Evolutionary conservation across 768 basidiomycete species (phyloP).

Genomic region (Roridomyces roridus): DNA sequence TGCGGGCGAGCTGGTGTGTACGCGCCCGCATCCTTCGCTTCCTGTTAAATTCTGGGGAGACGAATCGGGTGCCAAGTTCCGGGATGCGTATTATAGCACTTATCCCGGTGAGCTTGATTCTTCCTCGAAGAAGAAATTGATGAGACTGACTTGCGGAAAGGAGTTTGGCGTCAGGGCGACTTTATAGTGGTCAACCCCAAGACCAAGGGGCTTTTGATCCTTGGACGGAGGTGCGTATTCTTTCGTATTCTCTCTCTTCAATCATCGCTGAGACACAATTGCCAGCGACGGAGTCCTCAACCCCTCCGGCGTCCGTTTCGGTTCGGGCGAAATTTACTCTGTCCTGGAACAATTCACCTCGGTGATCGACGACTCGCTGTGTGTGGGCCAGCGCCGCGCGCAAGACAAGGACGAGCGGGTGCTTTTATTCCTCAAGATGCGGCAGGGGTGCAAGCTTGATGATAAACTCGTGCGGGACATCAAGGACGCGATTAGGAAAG

Average conservation of each 20-base stretch:
- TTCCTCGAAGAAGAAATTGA: too few relatives aligned
- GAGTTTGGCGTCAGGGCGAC: slow-evolving; percentile 74
- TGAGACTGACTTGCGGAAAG: too few relatives aligned
- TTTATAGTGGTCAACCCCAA: slow-evolving; percentile 68
- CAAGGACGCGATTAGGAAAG: slow-evolving; percentile 59
- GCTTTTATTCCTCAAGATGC: slow-evolving; percentile 76
- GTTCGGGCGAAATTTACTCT: slow-evolving; percentile 80
- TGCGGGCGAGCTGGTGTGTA: slow-evolving; percentile 40
- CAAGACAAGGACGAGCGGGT: slow-evolving; percentile 77
- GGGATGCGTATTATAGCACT: slow-evolving; percentile 66
- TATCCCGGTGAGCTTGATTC: slow-evolving; percentile 69
- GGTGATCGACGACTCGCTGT: slow-evolving; percentile 70
- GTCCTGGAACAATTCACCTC: slow-evolving; percentile 64
- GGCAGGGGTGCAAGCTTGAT: slow-evolving; percentile 50
- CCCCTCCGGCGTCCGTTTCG: slow-evolving; percentile 83
- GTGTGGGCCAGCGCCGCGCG: slow-evolving; percentile 71
- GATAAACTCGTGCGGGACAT: slow-evolving; percentile 52
- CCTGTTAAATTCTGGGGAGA: slow-evolving; percentile 77
- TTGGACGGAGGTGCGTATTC: slow-evolving; percentile 60
- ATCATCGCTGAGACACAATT: too few relatives aligned
- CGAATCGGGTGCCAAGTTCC: slow-evolving; percentile 58
- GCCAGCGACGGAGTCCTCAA: slow-evolving; percentile 74
- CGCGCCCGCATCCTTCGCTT: slow-evolving; percentile 72
- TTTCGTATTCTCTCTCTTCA: not conserved
- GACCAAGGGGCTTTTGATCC: slow-evolving; percentile 65